Evolutionary conservation across 192 early-diverging fungal species (phyloP), one percentile per base, ranked within the genome.

Genomic region (Rhizophagus clarus): DNA sequence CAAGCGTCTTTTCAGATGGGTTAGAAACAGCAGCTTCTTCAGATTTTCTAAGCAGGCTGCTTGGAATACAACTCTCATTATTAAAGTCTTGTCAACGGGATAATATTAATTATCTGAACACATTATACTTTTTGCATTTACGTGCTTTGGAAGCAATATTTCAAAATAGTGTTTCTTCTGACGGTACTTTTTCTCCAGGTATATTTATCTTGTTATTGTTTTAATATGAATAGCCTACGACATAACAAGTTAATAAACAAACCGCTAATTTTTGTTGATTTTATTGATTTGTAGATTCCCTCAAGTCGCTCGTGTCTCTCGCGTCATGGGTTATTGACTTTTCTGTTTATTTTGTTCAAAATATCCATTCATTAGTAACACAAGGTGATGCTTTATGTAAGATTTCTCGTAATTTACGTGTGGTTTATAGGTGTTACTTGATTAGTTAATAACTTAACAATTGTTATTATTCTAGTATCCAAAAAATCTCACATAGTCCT

Each of bases 21-120:
- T 47, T 63, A 12, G 29, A 49, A 51, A 49, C 62, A 22, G 1
- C 42, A 11, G 22, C 26, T 4, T 68, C 62, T 26, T 78, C 76
- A 31, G 76, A 78, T 45, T 63, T 78, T 29, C 12, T 69, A 1
- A 47, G 24, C 68, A 78, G 66, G 49, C 37, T 78, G 26, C 29
- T 78, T n/a, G 76, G 76, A 32, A 31, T 78, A 32, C 76, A 78
- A 32, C 62, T 78, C 0, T 78, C 76, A 28, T 49, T 78, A 51
- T 34, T 78, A 45, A 78, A 78, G 6, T 31, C 42, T 22, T 56
- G 61, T 64, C 64, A 24, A 22, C 37, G 61, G 17, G 76, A 78
- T 31, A 31, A 63, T 68, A 49, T 78, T 20, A 60, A 26, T 17
- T 78, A 68, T 34, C 45, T 78, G 7, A 78, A 78, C 56, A 78